These are phyloP conservation scores for Phytophthora gonapodyides DNA, from an alignment of 352 stramenopile species.

Conservation along the genomic window DNA sequence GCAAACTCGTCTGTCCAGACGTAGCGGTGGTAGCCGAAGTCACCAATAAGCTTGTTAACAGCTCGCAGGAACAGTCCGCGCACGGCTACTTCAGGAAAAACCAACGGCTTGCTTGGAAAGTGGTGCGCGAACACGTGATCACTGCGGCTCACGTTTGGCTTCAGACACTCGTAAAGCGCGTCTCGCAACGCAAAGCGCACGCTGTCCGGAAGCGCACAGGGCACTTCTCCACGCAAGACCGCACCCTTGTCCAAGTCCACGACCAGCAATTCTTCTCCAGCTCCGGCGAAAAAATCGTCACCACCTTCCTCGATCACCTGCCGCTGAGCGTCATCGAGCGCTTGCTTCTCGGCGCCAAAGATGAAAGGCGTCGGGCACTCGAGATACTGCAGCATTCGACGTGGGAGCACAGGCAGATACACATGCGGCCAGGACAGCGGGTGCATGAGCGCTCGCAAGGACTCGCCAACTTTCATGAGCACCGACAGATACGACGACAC, in stretches of 20 bases:
- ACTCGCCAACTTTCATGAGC: constrained; percentile 81
- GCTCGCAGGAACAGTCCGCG: constrained; percentile 66
- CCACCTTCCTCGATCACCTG: constrained; percentile 44
- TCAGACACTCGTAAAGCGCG: constrained; percentile 66
- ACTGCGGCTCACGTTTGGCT: constrained; percentile 71
- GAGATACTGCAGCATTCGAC: constrained; percentile 81
- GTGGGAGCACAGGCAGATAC: constrained; percentile 82
- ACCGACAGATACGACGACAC: constrained; percentile 83
- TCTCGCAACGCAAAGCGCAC: constrained; percentile 56
- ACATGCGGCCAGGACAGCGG: constrained; percentile 88
- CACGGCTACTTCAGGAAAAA: constrained; percentile 79
- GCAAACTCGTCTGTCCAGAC: constrained; percentile 88
- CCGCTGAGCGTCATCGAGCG: constrained; percentile 59
- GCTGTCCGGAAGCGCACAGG: constrained; percentile 50
- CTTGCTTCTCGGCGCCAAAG: constrained; percentile 74
- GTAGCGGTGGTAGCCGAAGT: constrained; percentile 87
- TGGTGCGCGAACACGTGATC: constrained; percentile 76
- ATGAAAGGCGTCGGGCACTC: constrained; percentile 89
- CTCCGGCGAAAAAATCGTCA: constrained; percentile 51
- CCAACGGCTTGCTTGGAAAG: constrained; percentile 64
- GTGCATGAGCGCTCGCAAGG: constrained; percentile 82
- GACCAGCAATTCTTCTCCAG: constrained; percentile 69
- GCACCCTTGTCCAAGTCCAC: constrained; percentile 77
- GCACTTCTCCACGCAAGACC: constrained; percentile 54
- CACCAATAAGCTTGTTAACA: constrained; percentile 72